Evolutionary conservation across 2,329 filamentous ascomycete species (phyloP), one percentile per base, ranked within the genome.

Genomic region (Botrytis cinerea): DNA sequence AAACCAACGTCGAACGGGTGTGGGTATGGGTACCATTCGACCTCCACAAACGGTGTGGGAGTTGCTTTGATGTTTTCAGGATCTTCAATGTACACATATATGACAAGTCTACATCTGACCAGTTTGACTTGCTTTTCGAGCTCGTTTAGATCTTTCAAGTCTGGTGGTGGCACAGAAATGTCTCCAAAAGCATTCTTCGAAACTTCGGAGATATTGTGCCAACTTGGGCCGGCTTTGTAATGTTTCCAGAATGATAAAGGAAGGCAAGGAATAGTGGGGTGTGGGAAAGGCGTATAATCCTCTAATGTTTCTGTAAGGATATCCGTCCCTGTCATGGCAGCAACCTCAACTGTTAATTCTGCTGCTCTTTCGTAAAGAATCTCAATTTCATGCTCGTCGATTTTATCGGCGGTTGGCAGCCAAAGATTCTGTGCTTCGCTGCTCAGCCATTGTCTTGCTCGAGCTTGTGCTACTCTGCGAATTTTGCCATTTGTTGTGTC

Each of bases 1-100:
- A 8, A 0, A 8, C 16, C 16, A 18, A 9, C 2, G 7, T 28
- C 14, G n/a, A 18, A 14, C 14, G 51, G 14, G n/a, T 4, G 3
- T 28, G n/a, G 51, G n/a, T 28, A 28, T 3, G 51, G 51, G n/a
- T 32, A 57, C 51, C 51, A n/a, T 57, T 57, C 51, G n/a, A 57
- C 51, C 7, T 57, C 51, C n/a, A 28, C 2, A 57, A 28, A 28
- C n/a, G 51, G n/a, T 38, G 7, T 38, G 6, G 8, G 51, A 18
- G 1, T 7, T 32, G 6, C 1, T 10, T 54, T 25, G n/a, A 9
- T 2, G 2, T 57, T 28, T 28, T 28, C 14, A 28, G n/a, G n/a
- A 28, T 16, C 0, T 28, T 57, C n/a, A 57, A 57, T 16, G 2
- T 57, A n/a, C n/a, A 9, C n/a, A 57, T 57, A 57, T 32, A 57